Evolutionary conservation across 495 filamentous ascomycete genomes (phyloP).

Genomic region (Corynascus novoguineensis): DNA sequence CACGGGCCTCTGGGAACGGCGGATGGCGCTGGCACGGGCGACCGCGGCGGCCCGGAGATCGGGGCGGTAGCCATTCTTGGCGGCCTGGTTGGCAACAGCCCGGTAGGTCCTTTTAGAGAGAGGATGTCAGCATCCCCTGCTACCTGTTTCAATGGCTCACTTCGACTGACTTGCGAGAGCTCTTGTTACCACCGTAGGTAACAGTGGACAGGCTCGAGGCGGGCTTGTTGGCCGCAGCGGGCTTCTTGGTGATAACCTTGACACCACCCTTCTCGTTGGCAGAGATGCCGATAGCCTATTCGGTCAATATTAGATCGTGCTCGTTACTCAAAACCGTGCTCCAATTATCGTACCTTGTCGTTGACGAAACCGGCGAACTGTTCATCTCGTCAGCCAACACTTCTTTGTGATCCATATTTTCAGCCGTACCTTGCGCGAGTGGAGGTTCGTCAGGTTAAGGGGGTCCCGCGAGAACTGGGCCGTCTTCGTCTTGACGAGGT

Average conservation of each 20-base stretch:
- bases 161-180: constrained; percentile 70
- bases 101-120: constrained; percentile 68
- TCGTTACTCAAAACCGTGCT: constrained; percentile 6
- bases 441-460: constrained; percentile 82
- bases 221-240: constrained; percentile 63
- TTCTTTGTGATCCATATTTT: not conserved
- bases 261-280: constrained; percentile 64
- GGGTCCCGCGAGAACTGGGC: constrained; percentile 88
- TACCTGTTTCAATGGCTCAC: constrained; percentile 59
- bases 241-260: constrained; percentile 77
- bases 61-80: constrained; percentile 76
- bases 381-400: constrained; percentile 30
- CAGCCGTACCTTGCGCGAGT: constrained; percentile 75
- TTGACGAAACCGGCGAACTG: constrained; percentile 88
- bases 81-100: constrained; percentile 69
- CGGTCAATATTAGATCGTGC: constrained; percentile 19
- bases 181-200: constrained; percentile 62
- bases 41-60: constrained; percentile 85
- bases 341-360: constrained; percentile 65
- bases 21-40: constrained; percentile 82
- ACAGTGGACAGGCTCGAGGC: constrained; percentile 56
- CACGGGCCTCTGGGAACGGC: constrained; percentile 66
- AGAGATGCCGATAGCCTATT: constrained; percentile 73
- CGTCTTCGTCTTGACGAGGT: constrained; percentile 79
- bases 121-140: constrained; percentile 23